Percentiles rank a stretch among this genome's conserved stretches.
These are phyloP conservation scores for Phytophthora macrochlamydospora DNA, from an alignment of 352 stramenopile genomes.

Conservation along the genomic window DNA sequence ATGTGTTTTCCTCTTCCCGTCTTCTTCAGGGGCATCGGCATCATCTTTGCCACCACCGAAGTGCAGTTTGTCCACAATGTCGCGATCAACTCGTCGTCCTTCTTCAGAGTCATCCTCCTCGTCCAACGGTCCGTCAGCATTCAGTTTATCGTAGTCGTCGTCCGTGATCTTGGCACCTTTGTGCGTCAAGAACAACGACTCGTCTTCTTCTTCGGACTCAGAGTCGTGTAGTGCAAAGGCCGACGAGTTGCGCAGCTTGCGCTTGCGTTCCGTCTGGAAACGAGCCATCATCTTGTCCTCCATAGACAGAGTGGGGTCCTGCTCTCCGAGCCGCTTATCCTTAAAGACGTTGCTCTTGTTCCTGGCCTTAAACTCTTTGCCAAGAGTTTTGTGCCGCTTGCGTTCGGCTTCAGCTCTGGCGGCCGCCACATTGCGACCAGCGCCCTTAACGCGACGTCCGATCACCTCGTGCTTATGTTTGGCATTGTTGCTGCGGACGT, in stretches of 20 bases:
- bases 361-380: constrained; percentile 77
- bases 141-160: constrained; percentile 76
- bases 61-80: constrained; percentile 87
- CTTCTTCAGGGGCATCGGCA: constrained; percentile 20
- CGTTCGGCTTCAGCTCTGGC: constrained; percentile 83
- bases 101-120: constrained; percentile 83
- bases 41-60: constrained; percentile 71
- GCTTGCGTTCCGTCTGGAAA: constrained; percentile 90
- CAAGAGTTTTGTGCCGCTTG: constrained; percentile 87
- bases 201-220: constrained; percentile 68
- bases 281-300: constrained; percentile 93
- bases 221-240: constrained; percentile 80
- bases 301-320: constrained; percentile 84
- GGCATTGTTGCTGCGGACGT: constrained; percentile 85
- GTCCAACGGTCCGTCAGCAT: constrained; percentile 51
- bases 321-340: constrained; percentile 85
- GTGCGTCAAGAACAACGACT: constrained; percentile 78
- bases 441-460: constrained; percentile 87
- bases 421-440: constrained; percentile 87
- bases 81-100: constrained; percentile 66
- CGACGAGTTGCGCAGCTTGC: constrained; percentile 78
- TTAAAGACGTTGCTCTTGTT: constrained; percentile 92
- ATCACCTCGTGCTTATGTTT: constrained; percentile 92
- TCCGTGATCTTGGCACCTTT: constrained; percentile 69
- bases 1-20: constrained; percentile 76